Base-by-base conservation (phyloP, 2,329 filamentous ascomycete genomes). In the Nemania sp. region DNA sequence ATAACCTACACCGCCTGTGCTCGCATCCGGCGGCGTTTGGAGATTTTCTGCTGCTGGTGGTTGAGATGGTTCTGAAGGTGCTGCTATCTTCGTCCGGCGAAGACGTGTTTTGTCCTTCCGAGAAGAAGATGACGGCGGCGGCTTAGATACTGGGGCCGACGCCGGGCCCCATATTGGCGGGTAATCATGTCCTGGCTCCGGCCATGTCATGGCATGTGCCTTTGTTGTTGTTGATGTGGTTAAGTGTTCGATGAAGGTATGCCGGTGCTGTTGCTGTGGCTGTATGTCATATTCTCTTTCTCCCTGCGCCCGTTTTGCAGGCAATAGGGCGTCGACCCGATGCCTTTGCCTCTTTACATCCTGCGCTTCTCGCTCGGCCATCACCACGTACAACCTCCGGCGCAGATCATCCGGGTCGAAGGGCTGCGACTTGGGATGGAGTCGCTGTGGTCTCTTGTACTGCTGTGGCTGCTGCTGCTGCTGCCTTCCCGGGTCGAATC, bases 341-440 rank as follows among this genome's bases (percentile, higher is more conserved):
- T 65, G 61, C 42, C 66, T 66, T 45, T 65, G 64, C 51, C 68
- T 70, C 59, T 65, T 66, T 47, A 75, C 72, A 3, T 73, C 69
- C 11, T 67, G 65, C 6, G 71, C 68, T 54, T 78, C 78, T 56
- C 80, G 79, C 54, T 83, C 75, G 5, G 73, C 74, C 12, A 81
- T 69, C 15, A 85, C 77, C 9, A 75, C 59, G 43, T 74, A 72
- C 20, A 86, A 73, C 15, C 81, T 77, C 26, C 77, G 74, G 9
- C 76, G 74, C 23, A 86, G 68, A 50, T 86, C 82, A 23, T 79
- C 75, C 0, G 83, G 73, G 55, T 86, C 81, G 40, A 85, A 72
- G 15, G 75, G 71, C 26, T 73, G 64, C 23, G 66, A 68, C 52
- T 64, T 68, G 12, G 58, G 40, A 26, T 54, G 30, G 1, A 23